A percentile compares a stretch with the other conserved stretches of the same genome.
Conservation (phyloP, 2,329 filamentous ascomycete genomes). For the Aspergillus proliferans region DNA sequence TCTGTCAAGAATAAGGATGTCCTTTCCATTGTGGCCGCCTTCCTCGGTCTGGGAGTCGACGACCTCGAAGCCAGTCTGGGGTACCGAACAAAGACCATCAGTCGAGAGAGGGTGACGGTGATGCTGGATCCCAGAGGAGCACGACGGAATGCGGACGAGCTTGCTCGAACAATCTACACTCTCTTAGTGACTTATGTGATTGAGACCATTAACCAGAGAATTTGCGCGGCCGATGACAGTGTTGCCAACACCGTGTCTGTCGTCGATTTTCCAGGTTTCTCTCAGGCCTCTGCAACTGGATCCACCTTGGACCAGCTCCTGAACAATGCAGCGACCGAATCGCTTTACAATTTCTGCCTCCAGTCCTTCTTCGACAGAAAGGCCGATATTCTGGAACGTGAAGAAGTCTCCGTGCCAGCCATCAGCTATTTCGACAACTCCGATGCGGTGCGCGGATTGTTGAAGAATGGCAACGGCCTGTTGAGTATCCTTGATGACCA, state of each 20-base stretch:
- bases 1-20: slow-evolving; percentile 91
- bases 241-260: slow-evolving; percentile 92
- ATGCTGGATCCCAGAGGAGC: slow-evolving; percentile 93
- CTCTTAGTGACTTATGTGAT: slow-evolving; percentile 90
- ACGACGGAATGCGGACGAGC: slow-evolving; percentile 84
- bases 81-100: slow-evolving; percentile 94
- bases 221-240: slow-evolving; percentile 79
- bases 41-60: slow-evolving; percentile 74
- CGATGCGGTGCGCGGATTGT: slow-evolving; percentile 81
- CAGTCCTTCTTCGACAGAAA: slow-evolving; percentile 96
- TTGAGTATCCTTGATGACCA: slow-evolving; percentile 95
- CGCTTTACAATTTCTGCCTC: slow-evolving; percentile 84
- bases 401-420: slow-evolving; percentile 82
- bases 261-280: slow-evolving; percentile 93
- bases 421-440: slow-evolving; percentile 98
- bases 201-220: slow-evolving; percentile 81
- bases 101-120: slow-evolving; percentile 94
- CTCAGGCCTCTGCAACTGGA: slow-evolving; percentile 73
- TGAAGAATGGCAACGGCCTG: slow-evolving; percentile 88
- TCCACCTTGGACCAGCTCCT: slow-evolving; percentile 87
- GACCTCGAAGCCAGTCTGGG: slow-evolving; percentile 84
- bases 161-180: slow-evolving; percentile 88
- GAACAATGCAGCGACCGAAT: slow-evolving; percentile 89
- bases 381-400: slow-evolving; percentile 85
- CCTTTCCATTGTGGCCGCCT: slow-evolving; percentile 80